Conservation (phyloP, 331 rosid genomes). For the Acacia concinna region DNA sequence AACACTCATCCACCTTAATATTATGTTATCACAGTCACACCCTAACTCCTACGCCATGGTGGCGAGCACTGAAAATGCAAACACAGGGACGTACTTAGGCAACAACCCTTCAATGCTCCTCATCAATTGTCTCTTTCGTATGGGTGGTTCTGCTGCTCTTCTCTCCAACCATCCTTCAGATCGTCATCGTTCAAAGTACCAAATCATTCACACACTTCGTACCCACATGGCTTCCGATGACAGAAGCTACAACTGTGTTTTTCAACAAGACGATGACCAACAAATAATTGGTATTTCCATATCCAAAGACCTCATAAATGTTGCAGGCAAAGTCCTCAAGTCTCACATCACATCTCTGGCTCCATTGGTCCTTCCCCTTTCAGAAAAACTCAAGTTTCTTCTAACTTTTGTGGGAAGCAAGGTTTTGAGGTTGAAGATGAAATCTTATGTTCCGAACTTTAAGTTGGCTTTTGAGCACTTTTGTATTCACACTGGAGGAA, state of each 20-base stretch:
- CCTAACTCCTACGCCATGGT: neutral
- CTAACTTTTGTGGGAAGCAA: neutral
- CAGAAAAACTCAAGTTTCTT: neutral
- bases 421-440: neutral
- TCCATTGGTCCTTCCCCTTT: neutral
- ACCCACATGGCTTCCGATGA: neutral
- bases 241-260: neutral
- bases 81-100: neutral
- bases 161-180: neutral
- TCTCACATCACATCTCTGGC: neutral
- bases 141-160: neutral
- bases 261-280: neutral
- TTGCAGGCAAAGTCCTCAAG: neutral
- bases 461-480: neutral
- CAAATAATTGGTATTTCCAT: neutral
- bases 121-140: neutral
- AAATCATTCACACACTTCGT: neutral
- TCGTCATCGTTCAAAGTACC: neutral
- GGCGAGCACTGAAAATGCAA: neutral
- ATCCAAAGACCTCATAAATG: neutral
- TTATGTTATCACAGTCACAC: neutral
- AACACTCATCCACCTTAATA: neutral
- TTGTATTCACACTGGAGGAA: neutral
- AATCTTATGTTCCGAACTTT: neutral
- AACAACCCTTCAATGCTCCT: neutral